Conservation (phyloP, 768 basidiomycete species). For the Termitomyces sp. region DNA sequence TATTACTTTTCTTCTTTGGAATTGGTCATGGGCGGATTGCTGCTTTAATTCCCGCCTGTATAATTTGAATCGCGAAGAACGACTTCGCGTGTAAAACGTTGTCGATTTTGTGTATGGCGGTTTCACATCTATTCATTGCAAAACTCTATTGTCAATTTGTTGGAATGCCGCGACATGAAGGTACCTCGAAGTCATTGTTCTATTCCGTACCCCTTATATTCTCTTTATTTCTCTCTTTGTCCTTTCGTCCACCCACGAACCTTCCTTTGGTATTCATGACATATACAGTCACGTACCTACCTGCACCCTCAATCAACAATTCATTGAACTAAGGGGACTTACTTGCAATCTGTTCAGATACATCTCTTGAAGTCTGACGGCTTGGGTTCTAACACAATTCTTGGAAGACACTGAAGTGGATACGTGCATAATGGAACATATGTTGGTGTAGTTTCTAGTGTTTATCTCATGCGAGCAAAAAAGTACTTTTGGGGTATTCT, state of each 20-base stretch:
- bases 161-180: no score
- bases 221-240: no score
- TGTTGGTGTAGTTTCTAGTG: not conserved
- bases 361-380: no score
- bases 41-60: not conserved
- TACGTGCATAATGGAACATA: not conserved
- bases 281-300: no score
- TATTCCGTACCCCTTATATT: no score
- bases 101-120: not conserved
- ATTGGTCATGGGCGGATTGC: not conserved
- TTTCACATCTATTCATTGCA: not conserved
- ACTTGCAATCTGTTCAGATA: no score
- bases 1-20: not conserved
- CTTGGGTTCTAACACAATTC: no score
- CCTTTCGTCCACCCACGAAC: no score
- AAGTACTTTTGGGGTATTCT: not conserved
- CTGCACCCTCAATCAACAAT: no score
- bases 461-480: not conserved
- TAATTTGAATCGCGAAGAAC: not conserved
- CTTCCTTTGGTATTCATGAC: no score
- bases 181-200: no score
- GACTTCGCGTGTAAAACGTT: not conserved
- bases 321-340: no score
- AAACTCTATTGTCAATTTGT: not conserved
- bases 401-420: not conserved